phyloP scores from a whole-genome alignment of 805 yeast genomes.

The Saccharomycopsis fermentans region DNA sequence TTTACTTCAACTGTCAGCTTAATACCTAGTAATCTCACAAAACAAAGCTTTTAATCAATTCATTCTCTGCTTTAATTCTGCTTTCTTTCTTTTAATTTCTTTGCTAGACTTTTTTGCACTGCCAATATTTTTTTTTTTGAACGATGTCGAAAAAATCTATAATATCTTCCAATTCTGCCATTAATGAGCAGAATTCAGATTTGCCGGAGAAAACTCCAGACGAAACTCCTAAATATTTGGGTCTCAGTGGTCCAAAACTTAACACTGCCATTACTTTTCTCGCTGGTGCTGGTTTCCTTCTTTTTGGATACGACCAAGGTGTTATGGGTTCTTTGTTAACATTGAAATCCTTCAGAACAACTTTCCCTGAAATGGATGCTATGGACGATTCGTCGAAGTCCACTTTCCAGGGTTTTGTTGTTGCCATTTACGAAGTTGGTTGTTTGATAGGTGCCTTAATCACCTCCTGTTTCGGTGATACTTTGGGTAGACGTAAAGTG shows the following conservation, averaged over 20 bases:
- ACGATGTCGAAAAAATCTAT: background rate
- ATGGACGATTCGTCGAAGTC: conserved; percentile 36
- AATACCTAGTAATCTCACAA: too few species aligned
- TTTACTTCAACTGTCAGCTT: too few species aligned
- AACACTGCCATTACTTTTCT: conserved; percentile 9
- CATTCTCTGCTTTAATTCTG: background rate
- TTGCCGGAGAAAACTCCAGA: too few species aligned
- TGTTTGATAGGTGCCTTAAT: conserved; percentile 60
- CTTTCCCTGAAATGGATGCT: conserved; percentile 32
- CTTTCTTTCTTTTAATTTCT: background rate
- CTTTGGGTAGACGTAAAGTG: conserved; percentile 52
- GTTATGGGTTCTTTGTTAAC: conserved; percentile 50
- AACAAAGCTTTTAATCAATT: too few species aligned
- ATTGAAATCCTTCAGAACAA: conserved; percentile 46
- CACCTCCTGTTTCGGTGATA: conserved; percentile 45
- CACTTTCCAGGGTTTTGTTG: conserved; percentile 37
- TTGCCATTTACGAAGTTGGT: conserved; percentile 58
- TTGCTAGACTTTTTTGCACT: too few species aligned
- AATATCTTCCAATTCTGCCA: background rate
- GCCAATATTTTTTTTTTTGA: background rate
- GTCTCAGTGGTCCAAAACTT: conserved; percentile 7
- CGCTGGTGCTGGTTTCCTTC: conserved; percentile 15
- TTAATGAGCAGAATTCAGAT: background rate
- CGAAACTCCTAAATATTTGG: conserved; percentile 1
- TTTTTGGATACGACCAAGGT: conserved; percentile 69